These are phyloP conservation scores for Trichoderma sp. DNA, from an alignment of 2,329 filamentous ascomycete genomes.

Conservation along the genomic window DNA sequence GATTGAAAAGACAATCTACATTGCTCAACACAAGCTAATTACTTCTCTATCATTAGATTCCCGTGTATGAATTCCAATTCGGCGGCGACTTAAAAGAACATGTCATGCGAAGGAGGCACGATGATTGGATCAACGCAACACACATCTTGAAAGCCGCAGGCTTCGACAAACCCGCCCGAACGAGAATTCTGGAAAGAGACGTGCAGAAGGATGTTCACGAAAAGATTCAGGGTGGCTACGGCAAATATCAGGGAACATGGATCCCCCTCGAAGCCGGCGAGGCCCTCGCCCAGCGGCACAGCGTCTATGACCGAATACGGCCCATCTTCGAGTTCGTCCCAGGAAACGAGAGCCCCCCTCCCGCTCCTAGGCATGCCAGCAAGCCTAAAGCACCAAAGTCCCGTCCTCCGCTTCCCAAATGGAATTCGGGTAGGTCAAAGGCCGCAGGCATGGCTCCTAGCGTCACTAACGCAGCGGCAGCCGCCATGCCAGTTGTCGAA, in stretches of 20 bases:
- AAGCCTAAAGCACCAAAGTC: slow-evolving; percentile 74
- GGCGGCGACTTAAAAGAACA: slow-evolving; percentile 74
- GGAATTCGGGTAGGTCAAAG: slow-evolving; percentile 33
- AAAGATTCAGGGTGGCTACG: slow-evolving; percentile 97
- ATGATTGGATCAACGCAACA: slow-evolving; percentile 99
- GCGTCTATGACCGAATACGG: slow-evolving; percentile 75
- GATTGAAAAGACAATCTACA: neutral
- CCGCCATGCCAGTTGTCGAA: slow-evolving; percentile 43
- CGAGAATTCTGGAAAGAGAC: slow-evolving; percentile 90
- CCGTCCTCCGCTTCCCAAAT: slow-evolving; percentile 54
- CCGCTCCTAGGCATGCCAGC: slow-evolving; percentile 87
- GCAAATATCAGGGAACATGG: slow-evolving; percentile 99
- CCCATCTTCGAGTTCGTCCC: slow-evolving; percentile 88
- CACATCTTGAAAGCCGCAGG: slow-evolving; percentile 96
- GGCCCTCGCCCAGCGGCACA: slow-evolving; percentile 80
- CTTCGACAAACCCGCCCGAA: slow-evolving; percentile 94
- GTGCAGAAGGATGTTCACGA: slow-evolving; percentile 96
- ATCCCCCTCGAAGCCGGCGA: slow-evolving; percentile 83
- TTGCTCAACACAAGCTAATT: neutral
- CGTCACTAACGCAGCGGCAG: slow-evolving; percentile 26
- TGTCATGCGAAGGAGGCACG: slow-evolving; percentile 90
- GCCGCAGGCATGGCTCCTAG: slow-evolving; percentile 3
- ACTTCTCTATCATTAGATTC: slow-evolving; percentile 59
- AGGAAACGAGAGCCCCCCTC: slow-evolving; percentile 84
- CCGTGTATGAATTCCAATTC: slow-evolving; percentile 91